Base-by-base conservation (phyloP, 495 filamentous ascomycete species). In the Penicillium diatomitis region DNA sequence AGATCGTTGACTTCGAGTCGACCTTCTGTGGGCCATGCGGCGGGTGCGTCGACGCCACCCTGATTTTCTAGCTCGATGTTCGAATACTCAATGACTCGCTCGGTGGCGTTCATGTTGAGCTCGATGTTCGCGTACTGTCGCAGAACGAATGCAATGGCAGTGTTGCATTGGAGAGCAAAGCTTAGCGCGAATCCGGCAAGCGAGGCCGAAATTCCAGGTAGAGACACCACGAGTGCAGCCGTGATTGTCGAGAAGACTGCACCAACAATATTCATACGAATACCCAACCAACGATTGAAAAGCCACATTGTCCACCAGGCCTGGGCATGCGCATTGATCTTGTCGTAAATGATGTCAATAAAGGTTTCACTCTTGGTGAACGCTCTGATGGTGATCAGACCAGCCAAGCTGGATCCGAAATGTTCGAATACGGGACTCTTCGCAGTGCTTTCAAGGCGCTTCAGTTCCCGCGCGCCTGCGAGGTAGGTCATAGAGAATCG, bases 21-120 rank as follows among this genome's bases (percentile, higher is more conserved):
- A 8, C 88, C 88, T 53, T 87, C 80, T 8, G 79, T 81, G 0
- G 88, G 88, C 88, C 88, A 95, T 10, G 81, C 79, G 7, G 87
- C 87, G 0, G 88, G 87, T 1, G 85, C 77, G 37, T 75, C 74
- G 1, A 65, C 73, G 5, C 69, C 73, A 10, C 54, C 62, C 8
- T 85, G 76, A 36, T 74, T 71, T 61, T 95, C 88, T 4, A 78
- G 88, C 4, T 79, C 69, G 5, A 92, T 69, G 9, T 82, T 74
- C 0, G 83, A 79, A 57, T 91, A 95, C 62, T 95, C 88, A 5
- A 90, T 71, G 37, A 95, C 82, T 12, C 88, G 74, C 68, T 95
- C 88, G 0, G 84, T 82, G 12, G 86, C 80, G 50, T 92, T 95
- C 86, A 95, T 91, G 54, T 85, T 79, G 6, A 92, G 69, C 53